A percentile compares a stretch with the other conserved stretches of the same genome.
These are phyloP conservation scores for Lunularia cruciata DNA, from an alignment of 225 moss, liverwort and hornwort genomes.

Conservation along the genomic window DNA sequence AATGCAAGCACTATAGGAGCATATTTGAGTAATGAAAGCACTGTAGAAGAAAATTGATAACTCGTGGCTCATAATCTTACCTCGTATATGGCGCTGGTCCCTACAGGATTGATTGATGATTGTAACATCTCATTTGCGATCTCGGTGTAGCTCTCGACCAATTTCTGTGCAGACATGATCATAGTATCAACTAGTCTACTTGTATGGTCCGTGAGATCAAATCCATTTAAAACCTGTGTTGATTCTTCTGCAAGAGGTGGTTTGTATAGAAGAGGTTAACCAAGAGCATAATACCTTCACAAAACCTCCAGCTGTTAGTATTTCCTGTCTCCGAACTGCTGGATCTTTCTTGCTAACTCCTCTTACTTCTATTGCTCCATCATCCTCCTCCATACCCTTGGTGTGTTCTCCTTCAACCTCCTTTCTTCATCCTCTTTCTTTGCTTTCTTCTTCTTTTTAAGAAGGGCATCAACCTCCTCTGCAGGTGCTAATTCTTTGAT, in stretches of 20 bases:
- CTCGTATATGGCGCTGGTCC: conserved; percentile 77
- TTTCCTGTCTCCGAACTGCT: conserved; percentile 66
- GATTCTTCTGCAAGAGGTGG: neutral
- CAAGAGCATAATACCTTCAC: conserved; percentile 55
- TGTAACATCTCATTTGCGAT: conserved; percentile 68
- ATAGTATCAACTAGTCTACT: neutral
- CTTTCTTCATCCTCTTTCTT: conserved; percentile 19
- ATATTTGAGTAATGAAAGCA: too few relatives aligned
- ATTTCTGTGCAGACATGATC: conserved; percentile 38
- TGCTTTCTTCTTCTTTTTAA: neutral
- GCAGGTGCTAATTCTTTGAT: too few relatives aligned
- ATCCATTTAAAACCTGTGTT: too few relatives aligned
- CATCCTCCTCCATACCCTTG: conserved; percentile 35
- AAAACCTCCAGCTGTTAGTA: conserved; percentile 67
- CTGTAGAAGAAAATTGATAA: too few relatives aligned
- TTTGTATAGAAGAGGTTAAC: neutral
- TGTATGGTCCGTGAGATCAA: neutral
- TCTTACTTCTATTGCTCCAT: conserved; percentile 37
- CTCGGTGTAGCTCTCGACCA: conserved; percentile 58
- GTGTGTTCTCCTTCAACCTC: conserved; percentile 4
- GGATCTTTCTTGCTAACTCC: conserved; percentile 84
- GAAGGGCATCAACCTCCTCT: too few relatives aligned
- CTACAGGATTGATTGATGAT: conserved; percentile 67
- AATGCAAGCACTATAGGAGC: too few relatives aligned
- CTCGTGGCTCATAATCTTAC: too few relatives aligned